Base-by-base conservation (phyloP, 768 basidiomycete genomes). In the Porpolomopsis calyptriformis region DNA sequence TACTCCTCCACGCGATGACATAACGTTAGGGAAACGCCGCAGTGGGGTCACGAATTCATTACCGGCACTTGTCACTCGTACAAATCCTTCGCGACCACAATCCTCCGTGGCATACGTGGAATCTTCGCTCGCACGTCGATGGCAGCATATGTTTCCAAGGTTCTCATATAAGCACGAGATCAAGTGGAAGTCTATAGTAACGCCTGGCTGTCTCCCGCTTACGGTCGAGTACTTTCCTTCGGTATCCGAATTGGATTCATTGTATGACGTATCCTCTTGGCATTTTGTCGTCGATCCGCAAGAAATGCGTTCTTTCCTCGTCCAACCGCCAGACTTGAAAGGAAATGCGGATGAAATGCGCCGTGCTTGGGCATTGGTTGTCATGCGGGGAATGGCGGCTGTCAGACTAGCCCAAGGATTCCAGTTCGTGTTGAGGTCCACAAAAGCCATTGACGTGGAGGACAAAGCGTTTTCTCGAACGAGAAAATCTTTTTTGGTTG, bases 311-410 rank as follows among this genome's bases (percentile, higher is more conserved):
- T 89, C 89, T 2, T 91, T 93, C 66, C 70, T 97, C 46, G 80
- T 97, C 43, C 78, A 82, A 46, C 78, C 78, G 2, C 80, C 80
- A 0, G 48, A 65, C 16, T 59, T 64, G 25, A 69, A 60, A 43
- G 73, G 73, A 2, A 69, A 64, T 6, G 50, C 69, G 25, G 83
- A 84, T 11, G 76, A 81, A 14, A 55, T 74, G 31, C 74, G 83
- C 4, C 72, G 75, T 19, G 78, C 75, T 4, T 87, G 83, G 82
- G 87, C 85, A 0, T 61, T 86, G 19, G 76, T 72, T 2, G 82
- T 89, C 14, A 89, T 98, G 85, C 78, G 84, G 22, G 90, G 87
- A 26, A 93, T 98, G 86, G 88, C 88, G 1, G 90, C 87, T 3
- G 82, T 96, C 37, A 74, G 94, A 19, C 73, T 98, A 10, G 80